These are phyloP conservation scores for Croton laevigatus DNA, from an alignment of 441 rosid genomes.

Conservation along the genomic window DNA sequence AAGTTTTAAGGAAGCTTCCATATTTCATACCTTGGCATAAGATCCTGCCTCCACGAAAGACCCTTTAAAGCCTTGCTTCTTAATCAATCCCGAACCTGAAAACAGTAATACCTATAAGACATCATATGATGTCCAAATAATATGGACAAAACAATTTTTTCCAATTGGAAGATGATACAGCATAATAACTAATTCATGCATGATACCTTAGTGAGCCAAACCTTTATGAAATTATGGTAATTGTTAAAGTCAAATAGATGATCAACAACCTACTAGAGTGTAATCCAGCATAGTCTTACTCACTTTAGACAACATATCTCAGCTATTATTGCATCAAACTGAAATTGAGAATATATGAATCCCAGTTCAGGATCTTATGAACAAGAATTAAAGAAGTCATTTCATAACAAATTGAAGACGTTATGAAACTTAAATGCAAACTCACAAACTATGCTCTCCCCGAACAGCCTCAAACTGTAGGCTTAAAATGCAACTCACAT, in stretches of 20 bases:
- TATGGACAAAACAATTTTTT: not conserved
- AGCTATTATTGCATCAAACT: not conserved
- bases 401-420: not conserved
- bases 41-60: conserved; percentile 78
- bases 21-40: conserved; percentile 63
- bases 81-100: conserved; percentile 81
- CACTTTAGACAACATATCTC: not conserved
- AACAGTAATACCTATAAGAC: not conserved
- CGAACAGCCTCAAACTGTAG: too few relatives aligned
- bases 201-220: not conserved
- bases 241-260: too few relatives aligned
- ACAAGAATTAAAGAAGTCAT: not conserved
- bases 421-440: too few relatives aligned
- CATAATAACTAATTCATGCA: not conserved
- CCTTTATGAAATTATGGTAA: too few relatives aligned
- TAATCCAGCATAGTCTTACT: not conserved
- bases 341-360: not conserved
- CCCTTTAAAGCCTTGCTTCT: conserved; percentile 74
- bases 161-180: not conserved
- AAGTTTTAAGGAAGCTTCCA: not conserved
- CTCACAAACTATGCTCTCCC: too few relatives aligned
- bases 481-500: too few relatives aligned
- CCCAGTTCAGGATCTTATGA: not conserved
- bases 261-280: not conserved
- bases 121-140: not conserved